These are phyloP conservation scores for Myriosclerotinia curreyana DNA, from an alignment of 2,329 filamentous ascomycete genomes.

Conservation along the genomic window DNA sequence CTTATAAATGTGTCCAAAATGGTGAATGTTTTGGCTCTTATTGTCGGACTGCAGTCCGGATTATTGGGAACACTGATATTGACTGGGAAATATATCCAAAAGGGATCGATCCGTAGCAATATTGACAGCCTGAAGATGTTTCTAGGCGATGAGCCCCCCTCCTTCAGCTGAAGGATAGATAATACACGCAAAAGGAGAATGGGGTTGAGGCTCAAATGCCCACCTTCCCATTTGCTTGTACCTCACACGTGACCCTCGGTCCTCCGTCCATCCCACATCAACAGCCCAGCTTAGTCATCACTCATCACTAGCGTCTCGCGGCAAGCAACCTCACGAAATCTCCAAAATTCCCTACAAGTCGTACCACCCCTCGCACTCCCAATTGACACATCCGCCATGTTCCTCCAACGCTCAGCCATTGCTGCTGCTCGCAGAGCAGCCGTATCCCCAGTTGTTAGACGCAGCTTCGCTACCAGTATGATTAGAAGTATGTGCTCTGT, in stretches of 20 bases:
- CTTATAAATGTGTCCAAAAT: too few relatives aligned
- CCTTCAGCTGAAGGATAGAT: too few relatives aligned
- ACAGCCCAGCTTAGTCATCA: conserved; percentile 10
- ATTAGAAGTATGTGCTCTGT: conserved; percentile 53
- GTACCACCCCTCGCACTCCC: conserved; percentile 21
- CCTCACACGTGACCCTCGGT: background rate
- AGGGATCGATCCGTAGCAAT: too few relatives aligned
- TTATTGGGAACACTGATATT: too few relatives aligned
- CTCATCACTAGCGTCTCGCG: conserved; percentile 13
- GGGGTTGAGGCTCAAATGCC: background rate
- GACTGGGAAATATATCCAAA: too few relatives aligned
- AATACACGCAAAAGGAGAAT: too few relatives aligned
- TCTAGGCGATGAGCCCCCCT: too few relatives aligned
- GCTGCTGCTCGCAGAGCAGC: conserved; percentile 59
- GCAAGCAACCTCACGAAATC: conserved; percentile 20
- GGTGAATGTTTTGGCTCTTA: too few relatives aligned
- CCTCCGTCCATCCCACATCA: background rate
- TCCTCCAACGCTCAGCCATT: conserved; percentile 61
- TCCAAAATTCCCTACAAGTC: conserved; percentile 19
- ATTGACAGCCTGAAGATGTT: too few relatives aligned
- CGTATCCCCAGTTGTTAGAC: conserved; percentile 52
- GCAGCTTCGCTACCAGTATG: conserved; percentile 59
- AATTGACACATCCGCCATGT: conserved; percentile 48
- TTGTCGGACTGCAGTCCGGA: too few relatives aligned
- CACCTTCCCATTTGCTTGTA: conserved; percentile 1